phyloP scores from a whole-genome alignment of 2,329 filamentous ascomycete genomes.

The Aspergillus sp. region DNA sequence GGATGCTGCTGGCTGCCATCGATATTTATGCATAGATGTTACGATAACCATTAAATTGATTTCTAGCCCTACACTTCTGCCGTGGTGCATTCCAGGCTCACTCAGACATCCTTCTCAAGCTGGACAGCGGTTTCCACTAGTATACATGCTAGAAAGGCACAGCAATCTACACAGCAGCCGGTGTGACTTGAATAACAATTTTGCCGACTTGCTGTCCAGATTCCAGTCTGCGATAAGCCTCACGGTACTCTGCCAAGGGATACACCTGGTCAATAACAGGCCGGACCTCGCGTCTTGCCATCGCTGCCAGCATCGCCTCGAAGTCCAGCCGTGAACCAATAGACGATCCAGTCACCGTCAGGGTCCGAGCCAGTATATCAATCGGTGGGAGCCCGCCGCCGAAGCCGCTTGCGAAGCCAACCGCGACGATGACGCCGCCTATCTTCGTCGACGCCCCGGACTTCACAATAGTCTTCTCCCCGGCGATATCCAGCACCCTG shows the following conservation, averaged over 20 bases:
- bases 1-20: no score
- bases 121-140: no score
- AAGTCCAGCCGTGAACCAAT: constrained; percentile 53
- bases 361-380: constrained; percentile 37
- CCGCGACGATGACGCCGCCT: constrained; percentile 45
- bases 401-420: constrained; percentile 38
- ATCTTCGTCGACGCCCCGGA: constrained; percentile 42
- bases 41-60: no score
- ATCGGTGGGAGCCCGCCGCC: constrained; percentile 13
- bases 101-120: no score
- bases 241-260: constrained; percentile 47
- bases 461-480: constrained; percentile 46
- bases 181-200: constrained; percentile 36
- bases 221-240: constrained; percentile 51
- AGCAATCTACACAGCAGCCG: no score
- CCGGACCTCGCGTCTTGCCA: constrained; percentile 45
- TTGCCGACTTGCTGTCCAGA: constrained; percentile 52
- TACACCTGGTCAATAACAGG: constrained; percentile 47
- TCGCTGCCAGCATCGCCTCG: constrained; percentile 53
- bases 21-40: no score
- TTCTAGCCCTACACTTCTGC: no score
- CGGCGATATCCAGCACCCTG: constrained; percentile 61
- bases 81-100: no score
- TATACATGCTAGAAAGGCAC: no score
- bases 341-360: constrained; percentile 52